phyloP scores from a whole-genome alignment of 345 rosid species.

The Mercurialis annua region DNA sequence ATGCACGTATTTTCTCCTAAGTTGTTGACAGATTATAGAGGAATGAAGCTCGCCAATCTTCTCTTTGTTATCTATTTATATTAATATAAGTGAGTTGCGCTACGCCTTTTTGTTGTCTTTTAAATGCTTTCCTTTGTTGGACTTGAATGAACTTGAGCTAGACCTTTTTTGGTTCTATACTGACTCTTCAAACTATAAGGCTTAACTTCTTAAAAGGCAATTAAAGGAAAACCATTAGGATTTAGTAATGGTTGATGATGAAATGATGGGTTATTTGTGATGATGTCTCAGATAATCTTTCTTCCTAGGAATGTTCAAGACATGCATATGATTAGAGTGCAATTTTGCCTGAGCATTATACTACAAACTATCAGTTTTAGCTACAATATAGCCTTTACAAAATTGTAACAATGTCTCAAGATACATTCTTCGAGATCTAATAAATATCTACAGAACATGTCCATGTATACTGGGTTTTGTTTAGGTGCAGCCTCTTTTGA shows the following conservation, averaged over 20 bases:
- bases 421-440: not conserved
- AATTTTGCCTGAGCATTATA: too few species aligned
- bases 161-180: not conserved
- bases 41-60: constrained; percentile 14
- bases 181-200: too few species aligned
- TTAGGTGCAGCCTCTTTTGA: too few species aligned
- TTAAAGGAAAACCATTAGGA: too few species aligned
- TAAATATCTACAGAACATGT: not conserved
- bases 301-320: not conserved
- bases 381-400: too few species aligned
- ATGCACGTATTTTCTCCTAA: constrained; percentile 10
- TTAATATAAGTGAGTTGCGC: constrained; percentile 20
- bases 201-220: too few species aligned
- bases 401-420: not conserved
- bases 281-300: not conserved
- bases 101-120: not conserved
- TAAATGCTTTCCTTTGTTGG: not conserved
- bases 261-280: too few species aligned
- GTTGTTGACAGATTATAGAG: constrained; percentile 9
- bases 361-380: not conserved
- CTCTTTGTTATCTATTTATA: constrained; percentile 3
- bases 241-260: too few species aligned
- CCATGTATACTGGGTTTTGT: not conserved
- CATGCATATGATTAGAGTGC: too few species aligned
- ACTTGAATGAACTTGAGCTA: not conserved